phyloP scores from a whole-genome alignment of 2,329 filamentous ascomycete species.

The Cladophialophora bantiana region DNA sequence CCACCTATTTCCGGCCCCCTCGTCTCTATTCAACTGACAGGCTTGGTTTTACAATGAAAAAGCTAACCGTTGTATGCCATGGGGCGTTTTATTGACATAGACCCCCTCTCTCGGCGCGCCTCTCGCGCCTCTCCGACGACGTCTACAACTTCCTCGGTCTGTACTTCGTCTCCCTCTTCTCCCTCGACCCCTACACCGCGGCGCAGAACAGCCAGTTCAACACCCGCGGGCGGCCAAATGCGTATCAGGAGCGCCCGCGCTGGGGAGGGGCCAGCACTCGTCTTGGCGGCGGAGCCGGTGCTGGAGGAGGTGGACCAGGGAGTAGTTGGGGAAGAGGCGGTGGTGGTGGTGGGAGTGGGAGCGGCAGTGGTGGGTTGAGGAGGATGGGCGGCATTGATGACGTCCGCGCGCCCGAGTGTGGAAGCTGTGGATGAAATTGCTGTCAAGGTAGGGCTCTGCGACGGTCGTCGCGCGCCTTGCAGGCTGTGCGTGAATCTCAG shows the following conservation, averaged over 20 bases:
- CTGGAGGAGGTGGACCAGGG: conserved; percentile 43
- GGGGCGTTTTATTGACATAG: conserved; percentile 40
- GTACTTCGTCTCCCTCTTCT: conserved; percentile 58
- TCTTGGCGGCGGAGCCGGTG: conserved; percentile 33
- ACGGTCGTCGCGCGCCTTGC: background rate
- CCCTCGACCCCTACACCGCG: conserved; percentile 55
- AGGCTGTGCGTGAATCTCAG: background rate
- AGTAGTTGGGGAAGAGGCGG: conserved; percentile 44
- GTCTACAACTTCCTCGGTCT: conserved; percentile 58
- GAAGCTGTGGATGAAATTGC: conserved; percentile 50
- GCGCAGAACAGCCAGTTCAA: conserved; percentile 57
- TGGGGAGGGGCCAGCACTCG: conserved; percentile 34
- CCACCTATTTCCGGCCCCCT: background rate
- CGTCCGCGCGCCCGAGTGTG: conserved; percentile 57
- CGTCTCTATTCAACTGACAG: conserved; percentile 3
- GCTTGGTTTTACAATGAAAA: background rate
- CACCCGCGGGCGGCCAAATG: conserved; percentile 43
- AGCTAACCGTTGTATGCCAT: conserved; percentile 12
- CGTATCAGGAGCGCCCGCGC: conserved; percentile 43
- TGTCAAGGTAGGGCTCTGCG: background rate
- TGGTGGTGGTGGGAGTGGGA: conserved; percentile 43
- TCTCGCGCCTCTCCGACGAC: conserved; percentile 50
- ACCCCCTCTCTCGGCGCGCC: conserved; percentile 54
- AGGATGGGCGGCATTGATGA: conserved; percentile 56
- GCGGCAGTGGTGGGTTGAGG: conserved; percentile 45